Conservation (phyloP, 108 stramenopile genomes). For the Discostella stelligeroides region DNA sequence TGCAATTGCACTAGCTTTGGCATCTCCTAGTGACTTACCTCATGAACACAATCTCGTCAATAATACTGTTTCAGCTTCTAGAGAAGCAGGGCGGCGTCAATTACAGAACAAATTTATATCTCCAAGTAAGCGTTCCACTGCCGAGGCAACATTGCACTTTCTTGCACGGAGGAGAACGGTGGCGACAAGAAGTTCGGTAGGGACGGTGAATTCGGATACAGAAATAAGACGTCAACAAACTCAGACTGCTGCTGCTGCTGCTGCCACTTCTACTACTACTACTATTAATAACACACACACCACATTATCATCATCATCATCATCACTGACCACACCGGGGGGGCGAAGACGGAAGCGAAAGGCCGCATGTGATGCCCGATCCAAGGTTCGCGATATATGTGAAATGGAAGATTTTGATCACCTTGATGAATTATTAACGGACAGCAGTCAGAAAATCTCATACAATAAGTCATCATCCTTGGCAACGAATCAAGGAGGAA, state of each 20-base stretch:
- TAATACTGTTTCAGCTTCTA: neutral
- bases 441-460: neutral
- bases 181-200: neutral
- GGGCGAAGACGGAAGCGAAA: conserved; percentile 2
- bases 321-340: no score
- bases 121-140: conserved; percentile 17
- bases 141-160: conserved; percentile 14
- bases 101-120: neutral
- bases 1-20: conserved; percentile 10
- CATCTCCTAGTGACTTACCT: conserved; percentile 2
- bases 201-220: neutral
- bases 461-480: neutral
- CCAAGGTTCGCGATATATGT: neutral
- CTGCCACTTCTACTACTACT: neutral
- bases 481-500: neutral
- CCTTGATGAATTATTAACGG: neutral
- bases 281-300: neutral
- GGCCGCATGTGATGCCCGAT: neutral
- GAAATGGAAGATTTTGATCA: neutral
- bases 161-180: conserved; percentile 11
- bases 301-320: no score
- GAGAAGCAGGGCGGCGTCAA: no score
- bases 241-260: neutral
- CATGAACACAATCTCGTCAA: neutral
- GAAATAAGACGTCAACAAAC: neutral